phyloP scores from a whole-genome alignment of 2,329 filamentous ascomycete genomes.

The Paraphoma chrysanthemicola region DNA sequence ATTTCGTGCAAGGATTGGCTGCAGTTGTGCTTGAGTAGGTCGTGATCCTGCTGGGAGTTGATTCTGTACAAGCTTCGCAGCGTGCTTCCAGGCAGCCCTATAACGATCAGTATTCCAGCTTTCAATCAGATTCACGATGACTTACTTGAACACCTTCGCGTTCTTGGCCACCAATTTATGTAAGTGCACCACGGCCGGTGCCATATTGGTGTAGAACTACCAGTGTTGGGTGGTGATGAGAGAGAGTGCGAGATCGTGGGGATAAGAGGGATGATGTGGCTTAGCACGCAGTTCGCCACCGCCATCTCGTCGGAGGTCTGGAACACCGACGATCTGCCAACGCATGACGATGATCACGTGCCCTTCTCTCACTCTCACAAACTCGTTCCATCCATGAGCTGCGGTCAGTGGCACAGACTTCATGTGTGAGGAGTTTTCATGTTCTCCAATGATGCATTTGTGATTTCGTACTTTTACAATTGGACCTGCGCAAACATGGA shows the following conservation, averaged over 20 bases:
- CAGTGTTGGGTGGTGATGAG: conserved; percentile 19
- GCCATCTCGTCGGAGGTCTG: conserved; percentile 14
- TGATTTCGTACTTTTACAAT: conserved; percentile 34
- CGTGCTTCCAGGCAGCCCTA: conserved; percentile 57
- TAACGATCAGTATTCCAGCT: conserved; percentile 20
- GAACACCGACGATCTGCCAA: conserved; percentile 7
- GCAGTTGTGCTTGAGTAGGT: conserved; percentile 58
- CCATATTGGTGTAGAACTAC: conserved; percentile 40
- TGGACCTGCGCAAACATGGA: not conserved
- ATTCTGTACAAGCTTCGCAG: conserved; percentile 54
- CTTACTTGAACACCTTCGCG: conserved; percentile 51
- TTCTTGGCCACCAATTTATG: conserved; percentile 51
- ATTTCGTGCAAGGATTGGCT: conserved; percentile 66
- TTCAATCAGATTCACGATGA: not conserved
- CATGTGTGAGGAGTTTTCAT: no score
- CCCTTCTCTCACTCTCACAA: not conserved
- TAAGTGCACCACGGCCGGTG: conserved; percentile 46
- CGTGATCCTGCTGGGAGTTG: conserved; percentile 52
- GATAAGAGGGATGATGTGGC: conserved; percentile 27
- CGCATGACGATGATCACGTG: conserved; percentile 24
- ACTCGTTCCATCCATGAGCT: no score
- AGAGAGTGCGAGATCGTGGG: conserved; percentile 21
- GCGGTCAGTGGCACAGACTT: no score
- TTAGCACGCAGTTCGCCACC: conserved; percentile 21
- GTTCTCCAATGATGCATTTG: not conserved